These are phyloP conservation scores for Pouteria glomerata DNA, from an alignment of 148 eudicot genomes.

Conservation along the genomic window DNA sequence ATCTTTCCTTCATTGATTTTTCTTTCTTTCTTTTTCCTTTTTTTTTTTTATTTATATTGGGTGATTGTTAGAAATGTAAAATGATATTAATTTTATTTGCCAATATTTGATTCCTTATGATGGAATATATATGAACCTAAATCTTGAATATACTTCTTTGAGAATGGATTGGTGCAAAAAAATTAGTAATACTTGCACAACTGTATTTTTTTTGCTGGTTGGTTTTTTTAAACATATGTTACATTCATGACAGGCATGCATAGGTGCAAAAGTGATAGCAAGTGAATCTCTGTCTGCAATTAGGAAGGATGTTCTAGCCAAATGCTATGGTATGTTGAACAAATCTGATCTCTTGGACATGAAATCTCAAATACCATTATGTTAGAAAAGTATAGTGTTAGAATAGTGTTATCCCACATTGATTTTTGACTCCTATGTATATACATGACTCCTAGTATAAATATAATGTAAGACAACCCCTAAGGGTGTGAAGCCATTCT, in stretches of 20 bases:
- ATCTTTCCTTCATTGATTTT: background rate
- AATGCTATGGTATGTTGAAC: slow-evolving; percentile 79
- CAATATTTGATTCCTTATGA: too few species aligned
- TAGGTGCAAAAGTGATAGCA: slow-evolving; percentile 94
- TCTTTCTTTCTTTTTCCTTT: background rate
- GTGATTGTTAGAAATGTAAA: background rate
- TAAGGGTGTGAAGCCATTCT: too few species aligned
- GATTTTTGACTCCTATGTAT: too few species aligned
- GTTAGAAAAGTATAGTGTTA: too few species aligned
- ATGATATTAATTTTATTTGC: background rate
- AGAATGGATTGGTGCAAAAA: background rate
- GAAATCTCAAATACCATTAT: background rate
- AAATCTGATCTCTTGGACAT: slow-evolving; percentile 7
- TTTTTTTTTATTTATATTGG: background rate
- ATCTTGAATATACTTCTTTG: background rate
- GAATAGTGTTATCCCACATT: too few species aligned
- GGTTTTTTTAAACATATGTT: background rate
- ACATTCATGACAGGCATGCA: slow-evolving; percentile 63
- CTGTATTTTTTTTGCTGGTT: background rate
- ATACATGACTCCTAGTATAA: too few species aligned
- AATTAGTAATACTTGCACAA: background rate
- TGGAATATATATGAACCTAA: background rate
- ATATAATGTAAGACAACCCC: too few species aligned
- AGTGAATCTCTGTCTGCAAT: slow-evolving; percentile 95
- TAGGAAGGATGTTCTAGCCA: slow-evolving; percentile 91